phyloP scores from a whole-genome alignment of 1,284 basidiomycete genomes.

The Porogramme epimiltina region DNA sequence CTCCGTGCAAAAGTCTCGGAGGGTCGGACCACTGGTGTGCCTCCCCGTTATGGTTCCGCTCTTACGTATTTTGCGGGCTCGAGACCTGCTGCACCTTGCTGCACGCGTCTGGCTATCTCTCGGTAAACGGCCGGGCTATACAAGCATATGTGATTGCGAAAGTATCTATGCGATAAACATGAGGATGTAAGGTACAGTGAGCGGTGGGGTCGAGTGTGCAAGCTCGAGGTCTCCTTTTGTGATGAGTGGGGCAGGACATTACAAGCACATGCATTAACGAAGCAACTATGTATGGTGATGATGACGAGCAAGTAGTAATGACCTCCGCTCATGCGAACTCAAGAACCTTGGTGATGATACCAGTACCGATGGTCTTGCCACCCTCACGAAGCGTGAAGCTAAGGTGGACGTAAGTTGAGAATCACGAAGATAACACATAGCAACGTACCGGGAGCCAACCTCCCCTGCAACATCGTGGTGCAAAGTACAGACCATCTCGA shows the following conservation, averaged over 20 bases:
- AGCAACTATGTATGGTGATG: slow-evolving; percentile 21
- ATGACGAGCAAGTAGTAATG: slow-evolving; percentile 16
- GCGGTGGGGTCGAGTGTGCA: slow-evolving; percentile 23
- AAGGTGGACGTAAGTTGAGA: slow-evolving; percentile 1
- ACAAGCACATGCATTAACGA: slow-evolving; percentile 28
- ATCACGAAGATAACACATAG: background rate
- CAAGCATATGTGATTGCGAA: slow-evolving; percentile 9
- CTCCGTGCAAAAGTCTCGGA: slow-evolving; percentile 17
- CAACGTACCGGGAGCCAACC: slow-evolving; percentile 77
- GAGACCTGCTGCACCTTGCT: too few relatives aligned
- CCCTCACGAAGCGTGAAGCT: slow-evolving; percentile 98
- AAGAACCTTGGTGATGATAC: slow-evolving; percentile 85
- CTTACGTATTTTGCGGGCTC: slow-evolving; percentile 11
- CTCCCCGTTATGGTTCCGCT: slow-evolving; percentile 20
- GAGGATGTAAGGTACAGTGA: slow-evolving; percentile 18
- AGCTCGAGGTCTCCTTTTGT: slow-evolving; percentile 28
- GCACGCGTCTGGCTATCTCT: background rate
- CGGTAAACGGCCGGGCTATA: background rate
- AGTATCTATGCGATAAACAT: slow-evolving; percentile 21
- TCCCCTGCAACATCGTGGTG: slow-evolving; percentile 92
- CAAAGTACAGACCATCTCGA: slow-evolving; percentile 89
- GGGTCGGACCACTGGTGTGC: slow-evolving; percentile 12
- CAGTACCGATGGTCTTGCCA: slow-evolving; percentile 92
- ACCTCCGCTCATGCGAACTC: slow-evolving; percentile 36
- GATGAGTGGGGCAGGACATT: slow-evolving; percentile 27